Percentiles rank a stretch among this genome's conserved stretches.
Evolutionary conservation across 768 basidiomycete genomes (phyloP).

Genomic region (Kondoa subrosea): DNA sequence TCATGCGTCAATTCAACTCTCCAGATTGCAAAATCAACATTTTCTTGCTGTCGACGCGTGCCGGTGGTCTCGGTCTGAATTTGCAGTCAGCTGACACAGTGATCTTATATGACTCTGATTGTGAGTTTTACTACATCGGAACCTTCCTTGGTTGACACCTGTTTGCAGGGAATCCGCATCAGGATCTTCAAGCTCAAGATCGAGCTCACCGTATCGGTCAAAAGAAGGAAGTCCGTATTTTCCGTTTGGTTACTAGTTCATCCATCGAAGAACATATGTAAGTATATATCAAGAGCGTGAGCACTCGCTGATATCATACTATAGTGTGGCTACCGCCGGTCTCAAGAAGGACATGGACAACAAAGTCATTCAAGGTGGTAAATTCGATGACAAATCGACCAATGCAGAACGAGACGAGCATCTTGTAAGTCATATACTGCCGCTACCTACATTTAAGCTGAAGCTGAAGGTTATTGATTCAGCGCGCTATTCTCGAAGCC

Average conservation of each 20-base stretch:
- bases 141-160: slow-evolving; percentile 13
- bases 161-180: slow-evolving; percentile 73
- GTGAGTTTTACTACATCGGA: neutral
- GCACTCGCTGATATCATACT: neutral
- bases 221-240: slow-evolving; percentile 88
- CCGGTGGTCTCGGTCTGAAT: slow-evolving; percentile 73
- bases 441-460: slow-evolving; percentile 4
- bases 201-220: slow-evolving; percentile 94
- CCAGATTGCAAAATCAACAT: slow-evolving; percentile 43
- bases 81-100: slow-evolving; percentile 92
- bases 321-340: slow-evolving; percentile 57
- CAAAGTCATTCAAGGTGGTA: slow-evolving; percentile 54
- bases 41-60: slow-evolving; percentile 66
- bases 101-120: slow-evolving; percentile 51
- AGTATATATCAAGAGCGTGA: neutral
- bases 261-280: slow-evolving; percentile 95
- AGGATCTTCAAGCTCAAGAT: slow-evolving; percentile 97
- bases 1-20: slow-evolving; percentile 77
- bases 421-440: slow-evolving; percentile 46
- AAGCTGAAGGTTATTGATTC: slow-evolving; percentile 21
- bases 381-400: slow-evolving; percentile 78
- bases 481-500: slow-evolving; percentile 57
- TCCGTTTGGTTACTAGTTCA: slow-evolving; percentile 93
- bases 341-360: slow-evolving; percentile 97
- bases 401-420: slow-evolving; percentile 95